A percentile compares a stretch with the other conserved stretches of the same genome.
Evolutionary conservation across 2,329 filamentous ascomycete species (phyloP).

Genomic region (Dactylellina cionopaga): DNA sequence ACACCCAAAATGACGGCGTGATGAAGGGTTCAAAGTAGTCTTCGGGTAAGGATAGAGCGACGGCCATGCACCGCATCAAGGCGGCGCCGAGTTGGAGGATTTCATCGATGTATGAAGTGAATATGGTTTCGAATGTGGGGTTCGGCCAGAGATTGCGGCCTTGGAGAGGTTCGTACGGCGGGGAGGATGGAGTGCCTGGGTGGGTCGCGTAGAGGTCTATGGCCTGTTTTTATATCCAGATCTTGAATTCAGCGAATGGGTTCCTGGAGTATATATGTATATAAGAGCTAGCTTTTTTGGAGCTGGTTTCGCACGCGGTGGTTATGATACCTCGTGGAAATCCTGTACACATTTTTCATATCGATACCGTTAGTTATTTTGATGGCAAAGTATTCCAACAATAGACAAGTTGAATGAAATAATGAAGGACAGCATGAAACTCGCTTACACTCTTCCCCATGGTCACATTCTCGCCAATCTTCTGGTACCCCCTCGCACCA

Average conservation of each 20-base stretch:
- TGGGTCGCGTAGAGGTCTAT: constrained; percentile 58
- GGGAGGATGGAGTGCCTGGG: constrained; percentile 50
- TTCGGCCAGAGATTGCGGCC: constrained; percentile 63
- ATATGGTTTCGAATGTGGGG: constrained; percentile 57
- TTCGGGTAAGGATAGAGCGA: constrained; percentile 54
- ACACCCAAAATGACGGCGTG: constrained; percentile 56
- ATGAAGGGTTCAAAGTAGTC: constrained; percentile 56
- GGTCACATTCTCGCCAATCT: constrained; percentile 57
- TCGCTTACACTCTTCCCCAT: constrained; percentile 54
- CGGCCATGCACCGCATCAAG: constrained; percentile 57
- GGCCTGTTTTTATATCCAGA: constrained; percentile 39
- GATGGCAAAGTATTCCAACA: not conserved
- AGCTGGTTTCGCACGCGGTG: not conserved
- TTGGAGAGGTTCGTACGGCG: constrained; percentile 58
- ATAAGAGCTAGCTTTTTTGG: not conserved
- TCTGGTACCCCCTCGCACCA: constrained; percentile 56
- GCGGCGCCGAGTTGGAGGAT: constrained; percentile 54
- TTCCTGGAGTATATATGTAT: too few species aligned
- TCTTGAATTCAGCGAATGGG: not conserved
- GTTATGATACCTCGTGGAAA: constrained; percentile 58
- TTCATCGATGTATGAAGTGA: constrained; percentile 54
- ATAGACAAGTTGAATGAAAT: not conserved
- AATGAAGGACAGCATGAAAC: not conserved
- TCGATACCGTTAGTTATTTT: not conserved
- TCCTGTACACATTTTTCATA: constrained; percentile 53